These are phyloP conservation scores for Coffea humblotiana DNA, from an alignment of 305 asterid genomes.

Conservation along the genomic window DNA sequence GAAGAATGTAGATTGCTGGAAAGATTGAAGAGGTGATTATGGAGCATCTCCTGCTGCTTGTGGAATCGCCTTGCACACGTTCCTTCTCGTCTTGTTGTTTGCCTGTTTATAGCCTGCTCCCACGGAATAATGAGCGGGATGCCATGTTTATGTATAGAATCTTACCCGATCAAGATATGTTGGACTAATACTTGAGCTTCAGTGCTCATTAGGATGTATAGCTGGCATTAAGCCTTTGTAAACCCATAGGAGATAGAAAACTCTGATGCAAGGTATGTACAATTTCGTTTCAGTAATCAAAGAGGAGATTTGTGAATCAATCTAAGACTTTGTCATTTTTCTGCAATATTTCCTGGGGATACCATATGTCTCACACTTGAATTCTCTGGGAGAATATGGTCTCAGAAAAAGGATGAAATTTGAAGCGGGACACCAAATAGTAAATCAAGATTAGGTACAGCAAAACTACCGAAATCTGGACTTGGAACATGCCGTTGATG, in stretches of 20 bases:
- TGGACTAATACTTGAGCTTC: background rate
- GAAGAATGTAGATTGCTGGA: conserved; percentile 60
- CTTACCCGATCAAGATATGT: background rate
- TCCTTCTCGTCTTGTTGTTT: background rate
- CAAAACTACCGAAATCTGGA: no score
- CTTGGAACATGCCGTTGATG: no score
- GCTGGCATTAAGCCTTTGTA: background rate
- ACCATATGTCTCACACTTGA: background rate
- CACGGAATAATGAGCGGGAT: background rate
- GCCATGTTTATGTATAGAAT: background rate
- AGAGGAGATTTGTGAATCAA: background rate
- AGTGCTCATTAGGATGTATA: background rate
- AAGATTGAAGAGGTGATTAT: conserved; percentile 46
- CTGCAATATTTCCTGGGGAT: background rate
- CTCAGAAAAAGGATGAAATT: no score
- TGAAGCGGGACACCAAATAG: no score
- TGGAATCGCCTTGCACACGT: background rate
- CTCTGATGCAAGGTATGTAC: background rate
- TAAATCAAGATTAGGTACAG: no score
- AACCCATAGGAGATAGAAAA: background rate
- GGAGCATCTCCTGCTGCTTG: background rate
- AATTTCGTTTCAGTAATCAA: background rate
- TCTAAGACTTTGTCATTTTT: background rate
- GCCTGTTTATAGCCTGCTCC: background rate
- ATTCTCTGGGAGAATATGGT: background rate